These are phyloP conservation scores for Citrus medica DNA, from an alignment of 345 rosid species.

Conservation along the genomic window DNA sequence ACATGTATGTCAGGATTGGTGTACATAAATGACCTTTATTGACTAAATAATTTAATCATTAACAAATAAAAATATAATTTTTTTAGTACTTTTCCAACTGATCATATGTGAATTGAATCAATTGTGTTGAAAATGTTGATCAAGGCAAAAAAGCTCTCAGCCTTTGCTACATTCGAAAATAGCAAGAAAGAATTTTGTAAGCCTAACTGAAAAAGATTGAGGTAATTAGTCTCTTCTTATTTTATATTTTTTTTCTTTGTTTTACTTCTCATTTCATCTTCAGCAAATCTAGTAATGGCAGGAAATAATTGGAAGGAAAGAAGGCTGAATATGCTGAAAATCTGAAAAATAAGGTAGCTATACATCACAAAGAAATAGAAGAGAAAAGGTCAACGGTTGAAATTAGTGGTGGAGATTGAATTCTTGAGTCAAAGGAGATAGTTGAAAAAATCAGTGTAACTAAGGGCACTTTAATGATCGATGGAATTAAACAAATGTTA, in stretches of 20 bases:
- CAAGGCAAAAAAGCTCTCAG: too few species aligned
- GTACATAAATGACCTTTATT: too few species aligned
- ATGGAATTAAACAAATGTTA: too few species aligned
- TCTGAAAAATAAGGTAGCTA: constrained; percentile 70
- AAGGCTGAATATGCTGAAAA: constrained; percentile 75
- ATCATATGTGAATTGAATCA: too few species aligned
- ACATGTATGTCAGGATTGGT: too few species aligned
- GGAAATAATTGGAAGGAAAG: constrained; percentile 72
- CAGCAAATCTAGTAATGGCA: constrained; percentile 20
- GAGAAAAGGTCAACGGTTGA: constrained; percentile 77
- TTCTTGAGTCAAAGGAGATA: constrained; percentile 75
- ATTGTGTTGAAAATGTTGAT: too few species aligned
- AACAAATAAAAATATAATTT: too few species aligned
- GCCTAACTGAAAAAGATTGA: constrained; percentile 67
- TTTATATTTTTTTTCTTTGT: background rate
- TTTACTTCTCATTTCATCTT: background rate
- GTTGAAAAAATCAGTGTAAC: constrained; percentile 83
- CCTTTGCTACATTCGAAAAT: constrained; percentile 49
- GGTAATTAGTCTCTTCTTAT: constrained; percentile 27
- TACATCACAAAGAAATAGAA: constrained; percentile 66
- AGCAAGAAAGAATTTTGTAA: constrained; percentile 69
- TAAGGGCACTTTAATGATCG: too few species aligned
- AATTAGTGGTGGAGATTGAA: constrained; percentile 67
- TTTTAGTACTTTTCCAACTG: too few species aligned
- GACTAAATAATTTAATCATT: too few species aligned